Evolutionary conservation across 371 early-diverging fungal genomes (phyloP).

Genomic region (Mucor racemosus): DNA sequence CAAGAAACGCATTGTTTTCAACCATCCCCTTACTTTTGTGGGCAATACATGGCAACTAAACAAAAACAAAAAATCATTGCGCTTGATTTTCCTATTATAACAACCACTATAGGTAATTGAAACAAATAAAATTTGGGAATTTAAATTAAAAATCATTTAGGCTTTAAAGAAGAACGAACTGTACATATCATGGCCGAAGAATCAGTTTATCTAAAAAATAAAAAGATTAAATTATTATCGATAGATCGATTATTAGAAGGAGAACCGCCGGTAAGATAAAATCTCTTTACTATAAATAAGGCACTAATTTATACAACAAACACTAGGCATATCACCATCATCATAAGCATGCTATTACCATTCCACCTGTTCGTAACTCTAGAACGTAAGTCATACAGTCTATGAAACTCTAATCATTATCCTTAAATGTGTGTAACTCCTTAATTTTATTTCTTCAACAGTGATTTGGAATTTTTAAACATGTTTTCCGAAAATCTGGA

Average conservation of each 20-base stretch:
- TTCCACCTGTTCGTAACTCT: slow-evolving; percentile 55
- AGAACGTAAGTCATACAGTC: slow-evolving; percentile 43
- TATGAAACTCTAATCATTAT: background rate
- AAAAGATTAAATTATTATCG: slow-evolving; percentile 54
- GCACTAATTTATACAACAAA: too few species aligned
- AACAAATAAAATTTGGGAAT: background rate
- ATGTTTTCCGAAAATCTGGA: slow-evolving; percentile 58
- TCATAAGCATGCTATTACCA: slow-evolving; percentile 38
- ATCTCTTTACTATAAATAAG: slow-evolving; percentile 9
- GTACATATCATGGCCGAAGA: slow-evolving; percentile 62
- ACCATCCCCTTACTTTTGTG: slow-evolving; percentile 64
- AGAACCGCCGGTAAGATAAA: slow-evolving; percentile 38
- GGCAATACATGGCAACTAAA: slow-evolving; percentile 60
- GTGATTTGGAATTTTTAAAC: slow-evolving; percentile 64
- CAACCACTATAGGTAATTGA: slow-evolving; percentile 49
- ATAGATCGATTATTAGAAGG: slow-evolving; percentile 64
- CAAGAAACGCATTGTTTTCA: slow-evolving; percentile 66
- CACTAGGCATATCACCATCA: slow-evolving; percentile 27
- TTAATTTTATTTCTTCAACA: slow-evolving; percentile 21
- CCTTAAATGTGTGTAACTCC: slow-evolving; percentile 7
- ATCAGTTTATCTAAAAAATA: slow-evolving; percentile 50
- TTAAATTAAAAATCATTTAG: slow-evolving; percentile 21
- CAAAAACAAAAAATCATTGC: slow-evolving; percentile 56
- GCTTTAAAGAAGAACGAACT: slow-evolving; percentile 59
- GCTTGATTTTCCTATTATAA: slow-evolving; percentile 56